Base-by-base conservation (phyloP, 768 basidiomycete species). In the button mushroom (Agaricus bisporus) region DNA sequence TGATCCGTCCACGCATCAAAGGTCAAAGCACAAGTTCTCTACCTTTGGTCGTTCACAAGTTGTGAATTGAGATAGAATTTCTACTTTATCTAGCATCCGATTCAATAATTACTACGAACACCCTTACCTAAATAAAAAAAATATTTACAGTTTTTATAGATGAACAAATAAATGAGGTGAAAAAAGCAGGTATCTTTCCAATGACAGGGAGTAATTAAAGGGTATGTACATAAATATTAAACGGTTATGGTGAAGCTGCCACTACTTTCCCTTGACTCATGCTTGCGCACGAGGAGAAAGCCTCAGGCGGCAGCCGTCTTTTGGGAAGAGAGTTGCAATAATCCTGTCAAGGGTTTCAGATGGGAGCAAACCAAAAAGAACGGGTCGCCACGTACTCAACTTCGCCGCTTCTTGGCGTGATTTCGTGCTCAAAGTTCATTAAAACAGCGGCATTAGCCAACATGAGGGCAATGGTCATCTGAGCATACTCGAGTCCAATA, bases 321-420 rank as follows among this genome's bases (percentile, higher is more conserved):
- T 86, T 10, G 97, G 97, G 82, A 99, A 99, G 41, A 98, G 70
- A 18, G 93, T 97, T n/a, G 95, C 91, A 60, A 98, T 92, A 58
- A 98, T 91, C 47, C 89, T 91, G 54, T 3, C 3, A 32, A 61
- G 12, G 5, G 53, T 18, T 29, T 15, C 57, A 49, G 9, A 55
- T 35, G 11, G 2, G 32, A 29, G 39, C 20, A 15, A 36, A 8
- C 15, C 29, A 43, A 25, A 18, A 36, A n/a, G 25, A 56, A 9
- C 46, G 46, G 15, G 51, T 43, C 37, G 1, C 41, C 0, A 84
- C 90, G 63, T 64, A 91, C 87, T 90, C 81, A 61, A 95, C 83
- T 70, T 91, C 77, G 17, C 90, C 77, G 59, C 88, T 91, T 55
- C 81, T 68, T 1, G 82, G 79, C 0, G 97, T 98, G n/a, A 78